Evolutionary conservation across 192 early-diverging fungal species (phyloP), one percentile per base, ranked within the genome.

Genomic region (Backusella morwellensis): DNA sequence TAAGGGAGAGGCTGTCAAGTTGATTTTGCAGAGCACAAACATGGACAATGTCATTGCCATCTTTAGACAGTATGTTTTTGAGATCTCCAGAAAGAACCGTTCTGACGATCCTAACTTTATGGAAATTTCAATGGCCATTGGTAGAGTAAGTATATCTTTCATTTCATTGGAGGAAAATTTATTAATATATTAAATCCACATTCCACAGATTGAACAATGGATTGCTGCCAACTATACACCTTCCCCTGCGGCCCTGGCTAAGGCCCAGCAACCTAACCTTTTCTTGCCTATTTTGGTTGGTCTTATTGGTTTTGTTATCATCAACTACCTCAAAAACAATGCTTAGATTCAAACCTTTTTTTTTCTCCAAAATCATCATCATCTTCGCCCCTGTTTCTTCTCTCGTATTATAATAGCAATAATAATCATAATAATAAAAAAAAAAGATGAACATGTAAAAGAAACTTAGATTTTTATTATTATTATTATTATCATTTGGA

Each of bases 1-100:
- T 76, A 95, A 93, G 82, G 94, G 94, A 42, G 91, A 93, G 82
- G 88, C 94, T 34, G 85, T 94, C 32, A 88, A 89, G 80, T 77
- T 95, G 59, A 94, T 94, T 71, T 81, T 89, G 68, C 81, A 85
- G 66, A 83, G 86, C 19, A 86, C 80, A 35, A 83, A 79, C 42
- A 83, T 92, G 47, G 86, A 90, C 50, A 84, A 78, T 38, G 91
- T 93, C 3, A 86, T 90, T 69, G 81, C 84, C 26, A 88, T 92
- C 59, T 93, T 94, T 78, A 85, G 91, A 78, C 34, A 86, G 41
- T 94, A 93, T 77, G 69, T 91, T 23, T 85, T 86, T n/a, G 77
- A 83, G 67, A 84, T 94, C 70, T 89, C 89, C 74, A 72, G 68
- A 73, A 92, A 90, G 82, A 91, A 91, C 66, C 82, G 84, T 67